Conservation (phyloP, 1,284 basidiomycete genomes). For the Ustilago esculenta region DNA sequence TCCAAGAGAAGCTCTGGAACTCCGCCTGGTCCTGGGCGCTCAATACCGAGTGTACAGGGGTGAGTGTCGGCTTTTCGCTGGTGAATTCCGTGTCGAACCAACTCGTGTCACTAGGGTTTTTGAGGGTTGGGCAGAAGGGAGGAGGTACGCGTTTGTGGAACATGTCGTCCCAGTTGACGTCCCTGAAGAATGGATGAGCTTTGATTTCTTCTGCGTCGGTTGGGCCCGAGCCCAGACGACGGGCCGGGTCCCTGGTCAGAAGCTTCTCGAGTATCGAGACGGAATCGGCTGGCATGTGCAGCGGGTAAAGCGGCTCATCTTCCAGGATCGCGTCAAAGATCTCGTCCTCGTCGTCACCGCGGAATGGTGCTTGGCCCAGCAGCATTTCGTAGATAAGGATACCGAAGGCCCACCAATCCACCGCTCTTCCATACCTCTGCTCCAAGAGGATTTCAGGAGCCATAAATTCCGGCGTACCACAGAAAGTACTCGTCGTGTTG, state of each 20-base stretch:
- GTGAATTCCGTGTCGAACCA: slow-evolving; percentile 99
- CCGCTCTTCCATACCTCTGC: slow-evolving; percentile 96
- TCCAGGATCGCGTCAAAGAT: slow-evolving; percentile 99
- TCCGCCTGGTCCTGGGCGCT: slow-evolving; percentile 86
- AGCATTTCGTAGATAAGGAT: slow-evolving; percentile 99
- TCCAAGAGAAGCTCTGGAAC: slow-evolving; percentile 62
- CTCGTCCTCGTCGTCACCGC: slow-evolving; percentile 99
- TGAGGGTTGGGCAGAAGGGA: slow-evolving; percentile 93
- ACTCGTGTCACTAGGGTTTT: slow-evolving; percentile 71
- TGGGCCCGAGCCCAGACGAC: slow-evolving; percentile 92
- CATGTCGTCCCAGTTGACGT: slow-evolving; percentile 95
- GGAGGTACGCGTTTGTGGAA: slow-evolving; percentile 94
- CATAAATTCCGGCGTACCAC: slow-evolving; percentile 99
- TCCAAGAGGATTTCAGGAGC: slow-evolving; percentile 99
- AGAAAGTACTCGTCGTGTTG: slow-evolving; percentile 97
- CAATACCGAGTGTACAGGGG: slow-evolving; percentile 94
- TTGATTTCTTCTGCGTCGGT: slow-evolving; percentile 98
- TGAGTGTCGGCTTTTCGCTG: slow-evolving; percentile 92
- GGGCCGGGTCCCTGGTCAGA: slow-evolving; percentile 88
- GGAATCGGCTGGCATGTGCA: slow-evolving; percentile 99
- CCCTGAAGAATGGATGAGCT: slow-evolving; percentile 96
- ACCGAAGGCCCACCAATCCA: slow-evolving; percentile 99
- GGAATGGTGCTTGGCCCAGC: slow-evolving; percentile 97
- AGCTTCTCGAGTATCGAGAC: slow-evolving; percentile 94
- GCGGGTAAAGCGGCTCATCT: slow-evolving; percentile 97